Conservation (phyloP, 116 monocot species). For the Papilionanthe hybrid region DNA sequence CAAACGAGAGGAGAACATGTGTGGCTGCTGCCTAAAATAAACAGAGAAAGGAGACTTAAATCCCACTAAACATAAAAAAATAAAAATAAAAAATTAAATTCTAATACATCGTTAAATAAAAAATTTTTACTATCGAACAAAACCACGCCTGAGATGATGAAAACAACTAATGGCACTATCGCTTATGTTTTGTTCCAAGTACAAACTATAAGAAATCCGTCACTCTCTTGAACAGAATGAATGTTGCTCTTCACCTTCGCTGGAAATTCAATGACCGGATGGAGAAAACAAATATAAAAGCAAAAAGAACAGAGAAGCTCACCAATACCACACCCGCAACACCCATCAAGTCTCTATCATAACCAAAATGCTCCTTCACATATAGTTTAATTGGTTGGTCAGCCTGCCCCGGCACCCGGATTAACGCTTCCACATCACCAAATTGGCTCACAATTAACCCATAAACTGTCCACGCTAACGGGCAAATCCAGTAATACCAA, state of each 20-base stretch:
- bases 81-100: too few relatives aligned
- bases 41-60: too few relatives aligned
- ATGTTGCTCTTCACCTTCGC: constrained; percentile 21
- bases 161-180: too few relatives aligned
- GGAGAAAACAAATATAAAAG: constrained; percentile 35
- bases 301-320: constrained; percentile 28
- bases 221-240: background rate
- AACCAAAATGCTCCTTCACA: constrained; percentile 31
- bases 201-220: too few relatives aligned
- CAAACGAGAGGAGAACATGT: too few relatives aligned
- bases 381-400: constrained; percentile 29
- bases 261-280: constrained; percentile 50
- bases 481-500: constrained; percentile 64
- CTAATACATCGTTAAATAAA: too few relatives aligned
- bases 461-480: constrained; percentile 16
- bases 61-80: too few relatives aligned
- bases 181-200: too few relatives aligned
- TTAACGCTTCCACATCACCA: constrained; percentile 27
- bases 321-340: constrained; percentile 35
- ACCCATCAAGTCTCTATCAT: constrained; percentile 27
- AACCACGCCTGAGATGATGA: too few relatives aligned
- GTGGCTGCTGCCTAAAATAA: too few relatives aligned
- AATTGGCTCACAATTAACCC: constrained; percentile 16
- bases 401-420: background rate
- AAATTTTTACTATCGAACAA: too few relatives aligned